Percentiles rank a stretch among this genome's conserved stretches.
Conservation (phyloP, 148 eudicot species). For the Camellia sinensis region DNA sequence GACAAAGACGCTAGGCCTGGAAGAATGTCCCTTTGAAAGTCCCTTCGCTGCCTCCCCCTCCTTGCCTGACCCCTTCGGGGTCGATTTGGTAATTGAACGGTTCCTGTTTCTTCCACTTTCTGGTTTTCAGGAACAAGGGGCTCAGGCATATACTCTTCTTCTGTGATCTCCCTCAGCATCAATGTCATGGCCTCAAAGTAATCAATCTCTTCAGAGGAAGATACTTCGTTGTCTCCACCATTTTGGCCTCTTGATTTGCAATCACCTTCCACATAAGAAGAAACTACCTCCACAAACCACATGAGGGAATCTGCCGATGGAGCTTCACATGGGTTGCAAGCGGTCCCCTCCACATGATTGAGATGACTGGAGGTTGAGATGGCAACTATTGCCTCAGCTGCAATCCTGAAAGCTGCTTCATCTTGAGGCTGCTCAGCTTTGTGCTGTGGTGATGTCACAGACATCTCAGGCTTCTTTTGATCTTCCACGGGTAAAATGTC, state of each 20-base stretch:
- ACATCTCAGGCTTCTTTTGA: constrained; percentile 22
- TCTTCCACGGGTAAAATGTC: constrained; percentile 24
- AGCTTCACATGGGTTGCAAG: constrained; percentile 23
- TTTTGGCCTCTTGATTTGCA: constrained; percentile 13
- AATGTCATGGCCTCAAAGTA: constrained; percentile 67
- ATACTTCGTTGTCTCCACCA: neutral
- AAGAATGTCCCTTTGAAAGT: constrained; percentile 88
- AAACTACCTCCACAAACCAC: constrained; percentile 58
- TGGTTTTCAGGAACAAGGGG: constrained; percentile 52
- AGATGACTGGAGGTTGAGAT: constrained; percentile 43
- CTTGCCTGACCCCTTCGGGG: constrained; percentile 60
- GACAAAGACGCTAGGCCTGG: constrained; percentile 79
- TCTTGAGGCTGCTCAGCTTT: constrained; percentile 25
- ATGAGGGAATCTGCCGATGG: constrained; percentile 38
- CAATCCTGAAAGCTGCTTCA: constrained; percentile 38
- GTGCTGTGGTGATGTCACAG: constrained; percentile 1
- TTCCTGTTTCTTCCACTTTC: constrained; percentile 38
- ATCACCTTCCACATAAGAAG: constrained; percentile 29
- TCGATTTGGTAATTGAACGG: constrained; percentile 28
- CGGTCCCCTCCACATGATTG: constrained; percentile 14
- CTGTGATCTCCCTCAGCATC: constrained; percentile 48
- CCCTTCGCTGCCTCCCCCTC: constrained; percentile 80
- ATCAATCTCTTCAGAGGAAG: constrained; percentile 42
- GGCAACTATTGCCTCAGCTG: constrained; percentile 66
- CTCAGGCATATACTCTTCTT: constrained; percentile 74